Evolutionary conservation across 2,329 filamentous ascomycete species (phyloP), one percentile per base, ranked within the genome.

Genomic region (Penicillium crustosum): DNA sequence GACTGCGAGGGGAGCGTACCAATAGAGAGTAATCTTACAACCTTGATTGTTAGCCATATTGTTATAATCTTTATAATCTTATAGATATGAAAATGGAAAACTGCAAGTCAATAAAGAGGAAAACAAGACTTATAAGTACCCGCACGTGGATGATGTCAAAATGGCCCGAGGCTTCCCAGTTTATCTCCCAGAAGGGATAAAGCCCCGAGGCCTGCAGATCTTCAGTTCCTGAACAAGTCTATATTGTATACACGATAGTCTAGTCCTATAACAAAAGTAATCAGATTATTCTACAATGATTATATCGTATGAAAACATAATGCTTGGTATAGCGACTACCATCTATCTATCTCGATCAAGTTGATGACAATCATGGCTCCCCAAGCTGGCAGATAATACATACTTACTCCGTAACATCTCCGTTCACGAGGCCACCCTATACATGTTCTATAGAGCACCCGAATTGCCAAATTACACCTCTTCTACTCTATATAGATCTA

Each of bases 11-110:
- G 25, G 12, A 15, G 60, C 72, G 55, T 74, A 87, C 86, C 86
- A 89, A 73, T 88, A 85, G 36, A 89, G 80, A 57, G 82, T 87
- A 60, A 89, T 78, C 64, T 86, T 85, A 53, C 82, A 68, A 52
- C 67, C 71, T 51, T 73, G 57, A 38, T 67, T 67, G 38, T 66
- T 61, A 29, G 65, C 64, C 15, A 63, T 39, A 56, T 66, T 66
- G 25, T 48, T 17, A 3, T 29, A 4, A 10, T n/a, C 0, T 43
- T 23, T 17, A 17, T 6, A 31, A 17, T 9, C 2, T 9, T 33
- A 23, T 21, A 35, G 27, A 31, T 48, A 19, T 31, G 33, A 33
- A 33, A 39, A 35, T 43, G 29, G 3, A 23, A 33, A 25, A 35
- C 6, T 12, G 2, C 5, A 23, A 10, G 44, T 23, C 7, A 12